Evolutionary conservation across 768 basidiomycete genomes (phyloP), one percentile per base, ranked within the genome.

Genomic region (Scleroderma bovista): DNA sequence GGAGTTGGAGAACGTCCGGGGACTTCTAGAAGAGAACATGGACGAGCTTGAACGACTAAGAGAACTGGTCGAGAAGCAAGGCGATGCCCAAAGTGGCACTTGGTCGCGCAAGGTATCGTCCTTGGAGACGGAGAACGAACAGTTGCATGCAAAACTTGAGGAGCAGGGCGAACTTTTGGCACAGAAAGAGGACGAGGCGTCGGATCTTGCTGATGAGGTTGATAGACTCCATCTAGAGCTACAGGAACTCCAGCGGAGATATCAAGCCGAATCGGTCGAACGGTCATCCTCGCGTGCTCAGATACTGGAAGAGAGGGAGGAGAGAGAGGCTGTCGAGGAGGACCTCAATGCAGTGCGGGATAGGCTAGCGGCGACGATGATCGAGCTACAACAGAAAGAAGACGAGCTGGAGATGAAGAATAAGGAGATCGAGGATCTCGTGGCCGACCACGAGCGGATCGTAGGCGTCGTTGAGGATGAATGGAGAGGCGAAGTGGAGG

Each of bases 401-500:
- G 88, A 93, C 53, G 93, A 95, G 26, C 66, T 93, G 19, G 90
- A 93, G 46, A 71, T 83, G 64, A 86, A 87, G 71, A 78, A 78
- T 49, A 72, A 76, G 51, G 89, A 92, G 63, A 80, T 93, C 40
- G 83, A 87, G 3, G 88, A 93, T 43, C 65, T 95, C 40, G 75
- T 92, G 5, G 70, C 69, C 6, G 86, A 92, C 60, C 86, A 90
- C 60, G 75, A 83, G 46, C 75, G 79, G 24, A 84, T 88, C 47
- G 79, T 91, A 3, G 77, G 78, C 17, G 76, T 78, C 2, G 84
- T 92, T 7, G 88, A 91, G 59, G 79, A 84, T 38, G 88, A 90
- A 58, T 95, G 92, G 92, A 72, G 85, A 48, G 88, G 86, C 3
- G 93, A 95, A 61, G 83, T 94, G 2, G 83, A 91, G 53, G 89